Evolutionary conservation across 768 basidiomycete genomes (phyloP), one percentile per base, ranked within the genome.

Genomic region (Mycena filopes): DNA sequence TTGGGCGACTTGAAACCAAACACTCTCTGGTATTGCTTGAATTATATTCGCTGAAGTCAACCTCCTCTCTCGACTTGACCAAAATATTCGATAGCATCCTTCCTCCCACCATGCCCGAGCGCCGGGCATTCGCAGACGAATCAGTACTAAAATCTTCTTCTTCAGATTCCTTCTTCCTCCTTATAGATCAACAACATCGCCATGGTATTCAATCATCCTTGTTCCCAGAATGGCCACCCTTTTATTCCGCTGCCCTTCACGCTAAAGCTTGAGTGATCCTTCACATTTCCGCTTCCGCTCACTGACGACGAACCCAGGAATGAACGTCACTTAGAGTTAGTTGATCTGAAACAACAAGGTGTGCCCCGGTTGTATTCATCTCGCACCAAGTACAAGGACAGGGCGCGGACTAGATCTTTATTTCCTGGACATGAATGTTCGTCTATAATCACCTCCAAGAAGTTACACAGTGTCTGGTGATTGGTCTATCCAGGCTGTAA

Each of bases 321-420:
- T 59, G 49, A 46, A 46, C 31, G 60, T 20, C 55, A 21, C 3
- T 57, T 36, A 20, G 12, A 10, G n/a, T 23, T 23, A 6, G 33
- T 36, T 23, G 33, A 8, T 20, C 48, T 26, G n/a, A 36, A 26
- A n/a, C n/a, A 23, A 13, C 28, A 31, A 2, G 33, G 29, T 5
- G 33, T 51, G 26, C 23, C 25, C 25, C 54, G 61, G 61, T 26
- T 63, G 47, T 63, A 63, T 63, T 63, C 61, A 56, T 63, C 40
- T 63, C 51, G 26, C 36, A 28, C 20, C 46, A n/a, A n/a, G n/a
- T n/a, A n/a, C n/a, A n/a, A n/a, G n/a, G n/a, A n/a, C n/a, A n/a
- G n/a, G n/a, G n/a, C n/a, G n/a, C n/a, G n/a, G n/a, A n/a, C 42
- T 49, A 21, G 40, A 49, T 55, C n/a, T 42, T 46, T 23, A 3